phyloP scores from a whole-genome alignment of 2,329 filamentous ascomycete genomes.

The Daldinia sp. region DNA sequence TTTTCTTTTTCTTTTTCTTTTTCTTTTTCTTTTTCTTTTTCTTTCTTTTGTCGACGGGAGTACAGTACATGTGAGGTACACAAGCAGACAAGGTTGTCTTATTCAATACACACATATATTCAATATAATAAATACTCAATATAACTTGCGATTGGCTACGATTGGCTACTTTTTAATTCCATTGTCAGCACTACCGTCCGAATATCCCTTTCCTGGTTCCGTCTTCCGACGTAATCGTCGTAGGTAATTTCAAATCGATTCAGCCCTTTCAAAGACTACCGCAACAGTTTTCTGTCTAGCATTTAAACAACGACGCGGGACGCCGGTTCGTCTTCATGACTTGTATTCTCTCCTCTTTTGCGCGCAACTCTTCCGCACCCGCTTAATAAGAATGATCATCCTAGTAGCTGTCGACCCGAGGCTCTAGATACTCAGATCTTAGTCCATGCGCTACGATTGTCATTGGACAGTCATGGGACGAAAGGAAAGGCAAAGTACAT shows the following conservation, averaged over 20 bases:
- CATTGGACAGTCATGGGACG: not conserved
- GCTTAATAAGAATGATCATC: not conserved
- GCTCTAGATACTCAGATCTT: conserved; percentile 3
- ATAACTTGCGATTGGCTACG: conserved; percentile 1
- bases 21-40: not conserved
- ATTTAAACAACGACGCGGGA: too few relatives aligned
- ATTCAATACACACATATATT: too few relatives aligned
- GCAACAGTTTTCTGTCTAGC: not conserved
- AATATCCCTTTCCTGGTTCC: not conserved
- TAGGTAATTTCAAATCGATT: not conserved
- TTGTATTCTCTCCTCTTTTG: not conserved
- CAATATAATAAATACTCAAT: not conserved
- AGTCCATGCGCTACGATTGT: not conserved
- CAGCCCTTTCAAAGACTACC: not conserved
- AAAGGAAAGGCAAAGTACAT: not conserved
- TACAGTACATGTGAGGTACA: not conserved
- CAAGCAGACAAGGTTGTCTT: not conserved
- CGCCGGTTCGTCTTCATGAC: not conserved
- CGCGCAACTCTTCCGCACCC: not conserved
- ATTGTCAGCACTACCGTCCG: conserved; percentile 2
- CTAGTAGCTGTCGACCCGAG: not conserved
- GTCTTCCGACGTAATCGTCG: not conserved
- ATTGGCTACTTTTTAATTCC: not conserved
- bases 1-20: not conserved
- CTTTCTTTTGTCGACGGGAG: not conserved